Conservation (phyloP, 2,329 filamentous ascomycete genomes). For the Alternaria brassicae region DNA sequence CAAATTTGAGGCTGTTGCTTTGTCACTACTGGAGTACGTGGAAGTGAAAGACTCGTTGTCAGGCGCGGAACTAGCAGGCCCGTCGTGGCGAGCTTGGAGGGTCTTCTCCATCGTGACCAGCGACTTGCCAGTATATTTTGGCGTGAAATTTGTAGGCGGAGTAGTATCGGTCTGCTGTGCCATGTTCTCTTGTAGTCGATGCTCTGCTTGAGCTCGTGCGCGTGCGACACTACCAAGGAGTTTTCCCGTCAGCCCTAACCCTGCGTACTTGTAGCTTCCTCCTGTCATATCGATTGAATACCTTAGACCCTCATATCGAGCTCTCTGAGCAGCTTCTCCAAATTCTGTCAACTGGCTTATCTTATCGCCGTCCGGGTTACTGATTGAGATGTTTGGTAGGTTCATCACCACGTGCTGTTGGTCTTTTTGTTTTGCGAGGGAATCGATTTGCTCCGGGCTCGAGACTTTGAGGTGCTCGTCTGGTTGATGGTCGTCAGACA, state of each 20-base stretch:
- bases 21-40: background rate
- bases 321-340: background rate
- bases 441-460: background rate
- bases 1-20: background rate
- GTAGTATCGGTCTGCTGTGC: background rate
- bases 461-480: background rate
- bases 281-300: background rate
- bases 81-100: background rate
- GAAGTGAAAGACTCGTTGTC: no score
- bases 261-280: constrained; percentile 2
- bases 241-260: constrained; percentile 2
- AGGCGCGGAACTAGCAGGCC: background rate
- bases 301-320: background rate
- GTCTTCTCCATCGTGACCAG: background rate
- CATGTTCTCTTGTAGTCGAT: background rate
- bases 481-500: background rate
- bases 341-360: background rate
- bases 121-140: background rate
- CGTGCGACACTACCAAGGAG: constrained; percentile 10
- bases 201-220: constrained; percentile 4
- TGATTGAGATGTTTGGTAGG: background rate
- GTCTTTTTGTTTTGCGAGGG: background rate
- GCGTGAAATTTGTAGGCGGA: background rate
- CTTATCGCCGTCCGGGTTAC: background rate
- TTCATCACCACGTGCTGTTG: background rate